phyloP scores from a whole-genome alignment of 768 basidiomycete genomes.

The Hemileccinum impolitum region DNA sequence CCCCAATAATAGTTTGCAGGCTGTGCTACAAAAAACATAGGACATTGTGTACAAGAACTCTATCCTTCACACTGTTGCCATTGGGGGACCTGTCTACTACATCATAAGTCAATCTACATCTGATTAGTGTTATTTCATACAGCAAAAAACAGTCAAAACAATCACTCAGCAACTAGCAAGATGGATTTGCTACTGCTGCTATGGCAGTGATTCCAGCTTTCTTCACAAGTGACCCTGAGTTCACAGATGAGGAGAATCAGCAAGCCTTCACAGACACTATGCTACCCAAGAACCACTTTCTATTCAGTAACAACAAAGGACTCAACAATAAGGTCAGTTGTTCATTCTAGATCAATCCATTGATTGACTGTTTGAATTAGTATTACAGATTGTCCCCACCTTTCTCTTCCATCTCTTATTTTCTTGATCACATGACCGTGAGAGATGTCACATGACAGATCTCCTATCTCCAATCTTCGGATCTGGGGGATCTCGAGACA shows the following conservation, averaged over 20 bases:
- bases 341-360: too few species aligned
- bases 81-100: background rate
- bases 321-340: constrained; percentile 2
- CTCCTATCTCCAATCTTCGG: too few species aligned
- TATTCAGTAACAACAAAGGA: constrained; percentile 9
- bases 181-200: constrained; percentile 1
- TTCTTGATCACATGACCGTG: too few species aligned
- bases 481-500: too few species aligned
- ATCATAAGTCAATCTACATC: background rate
- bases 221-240: background rate
- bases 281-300: constrained; percentile 1
- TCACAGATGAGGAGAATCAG: background rate
- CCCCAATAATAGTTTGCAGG: background rate
- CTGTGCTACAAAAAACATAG: constrained; percentile 8
- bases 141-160: constrained; percentile 2
- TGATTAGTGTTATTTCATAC: background rate
- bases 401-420: too few species aligned
- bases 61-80: constrained; percentile 2
- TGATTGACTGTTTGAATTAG: background rate
- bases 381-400: too few species aligned
- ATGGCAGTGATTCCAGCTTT: background rate
- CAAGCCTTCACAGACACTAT: background rate
- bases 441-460: too few species aligned
- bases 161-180: background rate
- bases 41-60: constrained; percentile 1